Base-by-base conservation (phyloP, 768 basidiomycete species). In the Agaricus subrufescens region DNA sequence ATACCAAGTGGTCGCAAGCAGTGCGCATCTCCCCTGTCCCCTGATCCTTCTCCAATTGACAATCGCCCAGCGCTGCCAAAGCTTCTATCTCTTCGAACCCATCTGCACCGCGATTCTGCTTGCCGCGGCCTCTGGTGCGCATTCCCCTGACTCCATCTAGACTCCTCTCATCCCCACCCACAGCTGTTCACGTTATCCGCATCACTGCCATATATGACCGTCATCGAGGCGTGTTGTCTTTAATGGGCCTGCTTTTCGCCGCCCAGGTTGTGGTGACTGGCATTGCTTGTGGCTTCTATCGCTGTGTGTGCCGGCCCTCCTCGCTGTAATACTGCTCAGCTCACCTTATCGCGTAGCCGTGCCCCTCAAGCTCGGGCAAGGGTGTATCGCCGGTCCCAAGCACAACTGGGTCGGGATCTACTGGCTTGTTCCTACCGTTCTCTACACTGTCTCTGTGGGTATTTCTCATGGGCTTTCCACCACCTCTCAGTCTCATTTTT, bases 301-400 rank as follows among this genome's bases (percentile, higher is more conserved):
- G 82, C 61, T 82, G 89, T 85, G 60, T 56, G 84, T 67, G 6
- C 38, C 25, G 25, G 54, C 50, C 50, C 58, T 48, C 47, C 40
- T 25, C 45, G 50, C 47, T 37, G 58, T 30, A 25, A 51, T 8
- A 51, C 51, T 25, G 8, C 48, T 42, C 8, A 29, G 27, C 39
- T 56, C 26, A 60, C 51, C 56, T 37, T 7, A 19, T 49, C 37
- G 25, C 25, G 46, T 66, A 86, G 87, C 81, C 50, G 87, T 91
- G 2, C 87, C 88, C 27, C 80, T 93, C 29, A 61, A 69, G n/a
- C 75, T 68, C 3, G 87, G 86, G 38, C 91, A 94, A 64, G 91
- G 91, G 0, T 94, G 91, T 71, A 92, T 94, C 58, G 89, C 91
- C 4, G 91, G 89, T 30, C 91, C 91, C 19, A 84, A 84, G 61